Evolutionary conservation across 371 early-diverging fungal species (phyloP), one percentile per base, ranked within the genome.

Genomic region (Gilbertella persicaria): DNA sequence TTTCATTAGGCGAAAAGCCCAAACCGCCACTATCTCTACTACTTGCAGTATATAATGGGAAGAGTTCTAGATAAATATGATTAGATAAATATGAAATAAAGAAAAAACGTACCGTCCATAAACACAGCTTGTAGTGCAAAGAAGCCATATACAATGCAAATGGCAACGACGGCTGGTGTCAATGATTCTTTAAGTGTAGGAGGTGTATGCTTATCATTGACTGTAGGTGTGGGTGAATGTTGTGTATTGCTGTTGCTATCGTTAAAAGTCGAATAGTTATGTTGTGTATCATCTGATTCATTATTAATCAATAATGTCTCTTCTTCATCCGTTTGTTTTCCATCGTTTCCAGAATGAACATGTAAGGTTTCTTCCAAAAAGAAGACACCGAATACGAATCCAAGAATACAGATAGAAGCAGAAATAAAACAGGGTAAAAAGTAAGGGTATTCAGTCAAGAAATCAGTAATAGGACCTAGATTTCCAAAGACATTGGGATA

Each of bases 361-460:
- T 39, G 23, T n/a, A 48, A 60, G 2, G 93, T 92, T 63, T 96
- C 96, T 37, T 92, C 82, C 28, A 95, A 66, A 47, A 69, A 87
- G 38, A 90, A 76, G 10, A 79, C 63, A 1, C 89, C 91, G 20
- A 89, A 65, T 0, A 85, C 45, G 19, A 85, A 78, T 5, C 92
- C 92, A 44, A 82, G 50, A 2, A 81, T 35, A 44, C 84, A 76
- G 5, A 93, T 75, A 5, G 61, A 45, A 2, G 89, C 75, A 6
- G 88, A 83, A 10, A 89, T 79, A 8, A 88, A 66, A 58, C 94
- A 95, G 0, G 96, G 96, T 8, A 96, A 77, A 41, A 92, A 82
- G 56, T 94, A 94, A 3, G 94, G 95, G 51, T 84, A 89, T 5
- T 64, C 57, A 4, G 62, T 67, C 35, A 95, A 79, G 38, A 95